Percentiles rank a stretch among this genome's conserved stretches.
Conservation (phyloP, 169 alveolate genomes). For the Hepatocystis sp. region DNA sequence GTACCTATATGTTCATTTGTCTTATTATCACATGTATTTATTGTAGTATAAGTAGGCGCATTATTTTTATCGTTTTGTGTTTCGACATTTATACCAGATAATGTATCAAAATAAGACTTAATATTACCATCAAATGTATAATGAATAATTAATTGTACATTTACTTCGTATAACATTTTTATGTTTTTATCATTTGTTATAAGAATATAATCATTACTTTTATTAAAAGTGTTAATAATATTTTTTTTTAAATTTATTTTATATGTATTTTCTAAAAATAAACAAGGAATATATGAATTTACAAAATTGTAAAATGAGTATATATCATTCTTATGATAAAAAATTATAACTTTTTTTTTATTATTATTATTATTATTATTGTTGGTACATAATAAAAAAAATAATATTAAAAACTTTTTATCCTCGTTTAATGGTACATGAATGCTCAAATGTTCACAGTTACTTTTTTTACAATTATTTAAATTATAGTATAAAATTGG, state of each 20-base stretch:
- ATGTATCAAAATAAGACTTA: constrained; percentile 18
- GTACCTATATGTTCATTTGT: not conserved
- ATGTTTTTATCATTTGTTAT: constrained; percentile 49
- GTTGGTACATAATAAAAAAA: constrained; percentile 16
- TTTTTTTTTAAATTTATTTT: constrained; percentile 21
- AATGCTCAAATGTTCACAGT: constrained; percentile 29
- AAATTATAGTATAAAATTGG: constrained; percentile 20
- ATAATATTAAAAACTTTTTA: constrained; percentile 48
- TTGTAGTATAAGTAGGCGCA: too few species aligned
- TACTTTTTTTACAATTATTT: constrained; percentile 11
- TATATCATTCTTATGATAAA: constrained; percentile 49
- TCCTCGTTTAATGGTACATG: constrained; percentile 67
- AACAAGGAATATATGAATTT: constrained; percentile 66
- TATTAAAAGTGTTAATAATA: constrained; percentile 18
- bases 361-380: too few species aligned
- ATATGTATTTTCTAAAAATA: constrained; percentile 18
- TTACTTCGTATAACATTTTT: constrained; percentile 9
- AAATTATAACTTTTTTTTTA: constrained; percentile 48
- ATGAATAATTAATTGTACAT: constrained; percentile 31
- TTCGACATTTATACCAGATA: constrained; percentile 1
- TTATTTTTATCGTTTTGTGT: not conserved
- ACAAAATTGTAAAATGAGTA: constrained; percentile 36
- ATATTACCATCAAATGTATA: constrained; percentile 25
- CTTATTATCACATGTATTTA: too few species aligned
- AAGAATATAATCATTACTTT: constrained; percentile 33